Evolutionary conservation across 1,139 yeast species (phyloP).

Genomic region (Citeromyces hawaiiensis): DNA sequence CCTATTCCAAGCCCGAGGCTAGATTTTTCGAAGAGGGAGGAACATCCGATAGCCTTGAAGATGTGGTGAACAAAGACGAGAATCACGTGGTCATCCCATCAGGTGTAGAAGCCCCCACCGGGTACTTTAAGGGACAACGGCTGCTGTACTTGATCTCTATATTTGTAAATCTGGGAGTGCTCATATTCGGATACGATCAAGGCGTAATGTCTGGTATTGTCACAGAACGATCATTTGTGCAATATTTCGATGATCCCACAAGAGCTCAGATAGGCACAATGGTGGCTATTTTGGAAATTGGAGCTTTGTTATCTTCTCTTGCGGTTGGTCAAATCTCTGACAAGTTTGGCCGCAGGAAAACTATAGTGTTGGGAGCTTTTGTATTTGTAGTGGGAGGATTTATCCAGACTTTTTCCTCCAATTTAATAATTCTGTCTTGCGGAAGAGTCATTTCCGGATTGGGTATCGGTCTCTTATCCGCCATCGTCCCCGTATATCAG

Average conservation of each 20-base stretch:
- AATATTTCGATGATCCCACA: conserved; percentile 29
- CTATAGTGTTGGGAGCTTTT: conserved; percentile 33
- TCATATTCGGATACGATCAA: conserved; percentile 82
- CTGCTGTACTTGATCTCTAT: conserved; percentile 66
- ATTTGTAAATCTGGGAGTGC: conserved; percentile 74
- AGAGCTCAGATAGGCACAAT: conserved; percentile 34
- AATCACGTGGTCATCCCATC: conserved; percentile 6
- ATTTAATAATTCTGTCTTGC: conserved; percentile 26
- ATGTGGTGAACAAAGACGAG: conserved; percentile 1
- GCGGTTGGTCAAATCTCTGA: conserved; percentile 34
- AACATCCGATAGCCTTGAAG: background rate
- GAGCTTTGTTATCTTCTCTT: conserved; percentile 35
- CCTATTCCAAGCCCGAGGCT: background rate
- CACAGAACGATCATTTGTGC: conserved; percentile 22
- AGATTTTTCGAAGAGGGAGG: background rate
- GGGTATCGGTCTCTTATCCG: conserved; percentile 38
- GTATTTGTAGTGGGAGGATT: conserved; percentile 36
- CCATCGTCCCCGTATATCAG: conserved; percentile 41
- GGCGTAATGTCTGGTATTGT: conserved; percentile 82
- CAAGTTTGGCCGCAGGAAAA: conserved; percentile 30
- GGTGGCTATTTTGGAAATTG: conserved; percentile 37
- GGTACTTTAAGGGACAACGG: conserved; percentile 11
- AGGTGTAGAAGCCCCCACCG: conserved; percentile 4
- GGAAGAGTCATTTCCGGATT: conserved; percentile 39
- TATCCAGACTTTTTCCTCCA: conserved; percentile 32